Conservation (phyloP, 768 basidiomycete genomes). For the Hirschioporus abietinus region DNA sequence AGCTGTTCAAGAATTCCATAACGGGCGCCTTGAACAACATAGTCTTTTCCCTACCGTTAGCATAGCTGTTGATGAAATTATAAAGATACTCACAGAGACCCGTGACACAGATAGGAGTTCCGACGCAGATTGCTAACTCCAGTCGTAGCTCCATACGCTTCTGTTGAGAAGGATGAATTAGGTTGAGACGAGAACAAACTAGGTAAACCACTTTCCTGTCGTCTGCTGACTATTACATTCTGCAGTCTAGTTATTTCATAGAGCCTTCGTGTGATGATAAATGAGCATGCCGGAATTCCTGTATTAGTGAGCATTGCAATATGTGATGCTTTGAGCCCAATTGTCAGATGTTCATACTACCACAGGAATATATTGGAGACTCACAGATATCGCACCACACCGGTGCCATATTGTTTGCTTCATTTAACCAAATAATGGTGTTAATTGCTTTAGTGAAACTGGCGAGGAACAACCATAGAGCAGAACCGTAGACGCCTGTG, state of each 20-base stretch:
- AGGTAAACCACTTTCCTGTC: background rate
- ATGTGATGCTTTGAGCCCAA: constrained; percentile 29
- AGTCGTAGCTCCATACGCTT: background rate
- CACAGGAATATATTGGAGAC: constrained; percentile 15
- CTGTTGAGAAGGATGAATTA: background rate
- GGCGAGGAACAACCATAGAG: constrained; percentile 24
- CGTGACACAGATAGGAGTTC: background rate
- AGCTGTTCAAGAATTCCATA: background rate
- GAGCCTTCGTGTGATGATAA: constrained; percentile 46
- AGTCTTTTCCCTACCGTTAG: background rate
- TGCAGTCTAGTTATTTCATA: constrained; percentile 43
- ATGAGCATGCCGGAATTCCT: constrained; percentile 33
- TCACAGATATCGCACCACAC: constrained; percentile 55
- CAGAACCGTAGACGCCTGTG: constrained; percentile 27
- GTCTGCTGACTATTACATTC: background rate
- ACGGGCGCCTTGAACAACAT: background rate
- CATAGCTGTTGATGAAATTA: background rate
- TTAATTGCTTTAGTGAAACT: constrained; percentile 28
- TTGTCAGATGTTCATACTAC: background rate
- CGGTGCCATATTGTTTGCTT: constrained; percentile 26
- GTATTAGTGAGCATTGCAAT: constrained; percentile 28
- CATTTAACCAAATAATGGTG: constrained; percentile 33
- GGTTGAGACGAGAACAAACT: too few relatives aligned
- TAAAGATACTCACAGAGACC: background rate
- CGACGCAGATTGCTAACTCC: background rate